Evolutionary conservation across 2,329 filamentous ascomycete genomes (phyloP).

Genomic region (Tolypocladium tropicale): DNA sequence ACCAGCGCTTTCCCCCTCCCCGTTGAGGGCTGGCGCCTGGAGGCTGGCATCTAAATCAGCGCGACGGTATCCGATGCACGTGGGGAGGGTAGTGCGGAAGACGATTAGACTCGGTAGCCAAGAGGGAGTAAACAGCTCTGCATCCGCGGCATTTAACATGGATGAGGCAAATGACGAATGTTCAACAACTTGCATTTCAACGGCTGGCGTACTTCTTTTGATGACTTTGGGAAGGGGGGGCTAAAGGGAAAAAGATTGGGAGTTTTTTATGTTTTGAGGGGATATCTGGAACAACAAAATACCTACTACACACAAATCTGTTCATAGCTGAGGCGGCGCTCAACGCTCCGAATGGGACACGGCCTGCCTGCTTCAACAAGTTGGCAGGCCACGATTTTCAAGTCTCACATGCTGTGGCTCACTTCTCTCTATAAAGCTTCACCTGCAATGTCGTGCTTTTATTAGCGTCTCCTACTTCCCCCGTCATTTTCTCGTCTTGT

Average conservation of each 20-base stretch:
- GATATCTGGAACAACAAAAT: slow-evolving; percentile 2
- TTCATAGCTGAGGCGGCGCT: slow-evolving; percentile 5
- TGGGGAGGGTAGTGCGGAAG: background rate
- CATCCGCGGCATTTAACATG: slow-evolving; percentile 12
- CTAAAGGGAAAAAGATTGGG: slow-evolving; percentile 2
- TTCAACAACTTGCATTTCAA: slow-evolving; percentile 15
- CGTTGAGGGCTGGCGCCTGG: slow-evolving; percentile 59
- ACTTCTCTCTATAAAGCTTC: background rate
- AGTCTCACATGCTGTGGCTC: background rate
- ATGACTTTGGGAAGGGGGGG: background rate
- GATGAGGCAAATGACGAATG: slow-evolving; percentile 11
- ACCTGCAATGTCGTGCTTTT: background rate
- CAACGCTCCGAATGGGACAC: slow-evolving; percentile 7
- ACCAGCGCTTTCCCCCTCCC: slow-evolving; percentile 87
- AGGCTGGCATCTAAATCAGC: slow-evolving; percentile 43
- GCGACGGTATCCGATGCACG: background rate
- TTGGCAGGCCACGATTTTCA: background rate
- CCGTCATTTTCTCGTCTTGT: background rate
- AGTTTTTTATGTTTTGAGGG: slow-evolving; percentile 8
- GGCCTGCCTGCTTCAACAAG: slow-evolving; percentile 8
- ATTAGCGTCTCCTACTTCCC: background rate
- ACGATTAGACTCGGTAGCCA: background rate
- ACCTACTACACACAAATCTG: background rate
- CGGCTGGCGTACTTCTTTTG: slow-evolving; percentile 9
- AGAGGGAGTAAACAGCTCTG: slow-evolving; percentile 3